Evolutionary conservation across 2,329 filamentous ascomycete genomes (phyloP).

Genomic region (Neophaeococcomyces aloes): DNA sequence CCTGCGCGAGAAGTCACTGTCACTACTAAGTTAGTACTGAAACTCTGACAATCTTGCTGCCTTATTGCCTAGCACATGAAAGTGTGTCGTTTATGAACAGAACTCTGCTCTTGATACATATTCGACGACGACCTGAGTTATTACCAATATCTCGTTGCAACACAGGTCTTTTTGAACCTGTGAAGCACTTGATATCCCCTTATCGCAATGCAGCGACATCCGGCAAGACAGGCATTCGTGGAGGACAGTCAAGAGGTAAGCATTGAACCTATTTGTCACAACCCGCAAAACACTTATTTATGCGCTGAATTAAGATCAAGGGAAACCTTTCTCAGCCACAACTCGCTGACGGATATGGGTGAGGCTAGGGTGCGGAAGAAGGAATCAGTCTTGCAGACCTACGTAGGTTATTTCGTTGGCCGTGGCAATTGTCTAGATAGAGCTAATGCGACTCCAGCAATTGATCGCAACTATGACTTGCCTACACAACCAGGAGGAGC

Average conservation of each 20-base stretch:
- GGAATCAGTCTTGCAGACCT: constrained; percentile 54
- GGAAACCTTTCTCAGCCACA: constrained; percentile 1
- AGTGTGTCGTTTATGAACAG: too few species aligned
- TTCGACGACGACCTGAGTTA: too few species aligned
- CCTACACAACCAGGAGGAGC: constrained; percentile 52
- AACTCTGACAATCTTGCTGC: too few species aligned
- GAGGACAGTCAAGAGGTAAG: constrained; percentile 70
- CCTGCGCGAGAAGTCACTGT: too few species aligned
- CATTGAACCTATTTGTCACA: constrained; percentile 14
- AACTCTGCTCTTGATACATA: too few species aligned
- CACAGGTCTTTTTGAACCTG: too few species aligned
- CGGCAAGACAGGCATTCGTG: constrained; percentile 83
- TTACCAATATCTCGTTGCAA: too few species aligned
- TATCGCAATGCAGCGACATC: constrained; percentile 44
- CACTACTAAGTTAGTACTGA: too few species aligned
- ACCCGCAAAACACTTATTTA: constrained; percentile 27
- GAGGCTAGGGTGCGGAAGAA: constrained; percentile 42
- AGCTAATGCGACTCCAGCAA: constrained; percentile 32
- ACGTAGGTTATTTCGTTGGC: constrained; percentile 34
- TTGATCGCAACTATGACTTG: constrained; percentile 78
- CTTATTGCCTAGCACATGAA: too few species aligned
- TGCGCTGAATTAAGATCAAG: constrained; percentile 11
- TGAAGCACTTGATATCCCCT: too few species aligned
- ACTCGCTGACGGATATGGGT: constrained; percentile 25
- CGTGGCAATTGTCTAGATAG: constrained; percentile 5